Evolutionary conservation across 331 rosid genomes (phyloP).

Genomic region (Quercus phellos): DNA sequence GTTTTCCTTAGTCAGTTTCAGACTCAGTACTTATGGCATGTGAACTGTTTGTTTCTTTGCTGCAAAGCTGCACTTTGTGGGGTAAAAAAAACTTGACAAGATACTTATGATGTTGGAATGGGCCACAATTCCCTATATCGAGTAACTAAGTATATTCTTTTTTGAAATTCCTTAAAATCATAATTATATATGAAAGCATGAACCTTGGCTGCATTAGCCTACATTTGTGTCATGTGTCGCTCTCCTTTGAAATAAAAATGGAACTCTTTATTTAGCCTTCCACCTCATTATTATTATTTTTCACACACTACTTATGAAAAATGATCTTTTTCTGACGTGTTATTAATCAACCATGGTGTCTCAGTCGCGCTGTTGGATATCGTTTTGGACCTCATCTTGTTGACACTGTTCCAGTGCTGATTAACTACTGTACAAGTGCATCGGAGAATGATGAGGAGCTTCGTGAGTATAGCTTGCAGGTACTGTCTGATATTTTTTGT

Average conservation of each 20-base stretch:
- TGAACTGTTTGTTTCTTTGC: no score
- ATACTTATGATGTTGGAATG: background rate
- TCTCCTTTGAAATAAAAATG: no score
- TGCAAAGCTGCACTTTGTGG: no score
- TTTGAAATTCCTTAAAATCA: background rate
- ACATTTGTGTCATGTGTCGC: no score
- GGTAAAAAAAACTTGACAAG: no score
- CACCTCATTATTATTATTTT: no score
- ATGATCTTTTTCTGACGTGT: conserved; percentile 7
- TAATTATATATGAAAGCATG: no score
- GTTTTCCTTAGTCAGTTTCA: no score
- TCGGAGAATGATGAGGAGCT: conserved; percentile 99
- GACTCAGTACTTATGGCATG: no score
- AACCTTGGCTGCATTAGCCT: no score
- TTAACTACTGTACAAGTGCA: conserved; percentile 85
- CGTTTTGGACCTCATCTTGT: conserved; percentile 99
- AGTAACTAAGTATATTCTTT: background rate
- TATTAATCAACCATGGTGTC: conserved; percentile 28
- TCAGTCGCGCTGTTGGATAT: conserved; percentile 97
- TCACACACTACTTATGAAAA: background rate
- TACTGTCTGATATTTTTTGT: conserved; percentile 19
- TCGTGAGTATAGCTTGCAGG: conserved; percentile 99
- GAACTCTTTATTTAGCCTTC: no score
- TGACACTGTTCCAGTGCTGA: conserved; percentile 93
- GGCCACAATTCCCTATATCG: background rate